phyloP scores from a whole-genome alignment of 805 yeast species.

The Yarrowia sp. region DNA sequence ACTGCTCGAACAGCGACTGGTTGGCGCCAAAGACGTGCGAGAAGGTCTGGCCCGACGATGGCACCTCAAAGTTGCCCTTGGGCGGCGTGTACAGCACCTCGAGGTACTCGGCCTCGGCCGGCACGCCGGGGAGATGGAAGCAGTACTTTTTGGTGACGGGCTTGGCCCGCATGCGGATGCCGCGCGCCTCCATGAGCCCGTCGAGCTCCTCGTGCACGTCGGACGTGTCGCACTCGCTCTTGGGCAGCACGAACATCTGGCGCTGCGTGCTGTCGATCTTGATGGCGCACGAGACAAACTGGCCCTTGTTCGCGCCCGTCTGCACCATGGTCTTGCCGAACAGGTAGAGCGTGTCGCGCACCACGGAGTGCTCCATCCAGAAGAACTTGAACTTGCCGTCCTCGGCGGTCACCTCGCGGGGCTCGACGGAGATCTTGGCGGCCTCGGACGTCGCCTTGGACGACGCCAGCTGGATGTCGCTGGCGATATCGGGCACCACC shows the following conservation, averaged over 20 bases:
- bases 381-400: slow-evolving; percentile 57
- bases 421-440: background rate
- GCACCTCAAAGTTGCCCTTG: slow-evolving; percentile 51
- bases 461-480: background rate
- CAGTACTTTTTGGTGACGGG: slow-evolving; percentile 79
- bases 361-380: slow-evolving; percentile 88
- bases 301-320: slow-evolving; percentile 49
- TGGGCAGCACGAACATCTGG: slow-evolving; percentile 79
- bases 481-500: slow-evolving; percentile 44
- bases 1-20: slow-evolving; percentile 74
- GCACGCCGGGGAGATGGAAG: slow-evolving; percentile 78
- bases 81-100: slow-evolving; percentile 53
- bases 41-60: slow-evolving; percentile 63
- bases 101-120: slow-evolving; percentile 74
- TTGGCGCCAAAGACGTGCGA: slow-evolving; percentile 75
- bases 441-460: background rate
- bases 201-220: slow-evolving; percentile 79
- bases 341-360: slow-evolving; percentile 62
- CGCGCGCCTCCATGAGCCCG: slow-evolving; percentile 61
- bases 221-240: slow-evolving; percentile 41
- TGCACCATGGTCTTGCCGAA: slow-evolving; percentile 68
- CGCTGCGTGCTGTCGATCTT: slow-evolving; percentile 68
- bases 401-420: background rate
- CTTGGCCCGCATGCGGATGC: slow-evolving; percentile 64
- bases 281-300: slow-evolving; percentile 68